Evolutionary conservation across 2,329 filamentous ascomycete species (phyloP).

Genomic region (Triangularia verruculosa): DNA sequence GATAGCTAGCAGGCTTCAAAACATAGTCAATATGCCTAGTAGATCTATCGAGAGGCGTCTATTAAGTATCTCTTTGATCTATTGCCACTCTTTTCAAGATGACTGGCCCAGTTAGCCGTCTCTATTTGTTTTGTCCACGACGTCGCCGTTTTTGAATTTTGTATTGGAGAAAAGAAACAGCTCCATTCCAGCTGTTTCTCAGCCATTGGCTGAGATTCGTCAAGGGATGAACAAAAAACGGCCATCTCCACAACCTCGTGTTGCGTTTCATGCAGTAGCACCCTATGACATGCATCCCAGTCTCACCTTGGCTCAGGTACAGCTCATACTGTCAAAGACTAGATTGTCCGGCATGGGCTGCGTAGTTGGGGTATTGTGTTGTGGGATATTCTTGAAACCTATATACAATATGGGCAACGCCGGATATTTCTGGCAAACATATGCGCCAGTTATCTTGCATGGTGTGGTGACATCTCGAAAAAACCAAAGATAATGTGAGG

Average conservation of each 20-base stretch:
- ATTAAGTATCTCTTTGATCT: too few species aligned
- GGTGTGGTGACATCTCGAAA: not conserved
- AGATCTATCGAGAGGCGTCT: too few species aligned
- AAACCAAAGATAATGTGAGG: not conserved
- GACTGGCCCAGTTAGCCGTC: too few species aligned
- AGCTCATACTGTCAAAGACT: too few species aligned
- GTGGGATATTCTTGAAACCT: too few species aligned
- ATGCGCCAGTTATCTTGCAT: not conserved
- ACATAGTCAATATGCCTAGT: too few species aligned
- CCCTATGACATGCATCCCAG: not conserved
- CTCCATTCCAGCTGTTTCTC: not conserved
- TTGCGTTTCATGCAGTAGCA: not conserved
- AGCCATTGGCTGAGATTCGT: not conserved
- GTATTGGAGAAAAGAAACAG: not conserved
- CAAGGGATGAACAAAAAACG: not conserved
- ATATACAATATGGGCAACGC: too few species aligned
- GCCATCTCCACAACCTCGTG: not conserved
- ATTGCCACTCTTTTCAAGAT: too few species aligned
- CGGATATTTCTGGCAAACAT: too few species aligned
- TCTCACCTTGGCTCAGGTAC: not conserved
- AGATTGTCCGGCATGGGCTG: constrained; percentile 1
- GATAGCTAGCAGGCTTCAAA: too few species aligned
- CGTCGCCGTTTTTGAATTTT: not conserved
- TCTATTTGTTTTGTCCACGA: too few species aligned
- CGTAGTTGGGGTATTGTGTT: not conserved